Percentiles rank a stretch among this genome's conserved stretches.
phyloP scores from a whole-genome alignment of 805 yeast genomes.

The Metschnikowia bowlesiae region DNA sequence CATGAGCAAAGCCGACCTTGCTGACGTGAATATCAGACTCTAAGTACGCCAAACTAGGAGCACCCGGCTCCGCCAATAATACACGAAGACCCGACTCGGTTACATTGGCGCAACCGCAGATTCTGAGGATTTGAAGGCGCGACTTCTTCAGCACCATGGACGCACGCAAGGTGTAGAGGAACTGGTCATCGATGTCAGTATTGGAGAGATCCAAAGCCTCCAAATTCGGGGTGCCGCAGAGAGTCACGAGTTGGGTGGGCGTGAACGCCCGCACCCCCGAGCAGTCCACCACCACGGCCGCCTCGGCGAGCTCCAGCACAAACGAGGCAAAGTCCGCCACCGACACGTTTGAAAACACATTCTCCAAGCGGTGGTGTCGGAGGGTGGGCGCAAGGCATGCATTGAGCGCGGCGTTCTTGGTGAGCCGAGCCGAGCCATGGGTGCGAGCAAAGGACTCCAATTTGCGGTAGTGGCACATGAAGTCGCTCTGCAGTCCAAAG shows the following conservation, averaged over 20 bases:
- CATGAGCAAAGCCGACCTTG: slow-evolving; percentile 2
- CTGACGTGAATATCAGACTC: slow-evolving; percentile 13
- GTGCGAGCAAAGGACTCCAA: not conserved
- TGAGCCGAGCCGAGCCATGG: not conserved
- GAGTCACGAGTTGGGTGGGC: slow-evolving; percentile 21
- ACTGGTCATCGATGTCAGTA: slow-evolving; percentile 27
- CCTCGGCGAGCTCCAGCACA: slow-evolving; percentile 15
- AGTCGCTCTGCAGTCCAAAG: slow-evolving; percentile 16
- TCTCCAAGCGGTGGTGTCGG: slow-evolving; percentile 32
- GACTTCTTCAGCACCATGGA: slow-evolving; percentile 16
- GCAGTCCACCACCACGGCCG: slow-evolving; percentile 25
- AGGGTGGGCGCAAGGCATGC: slow-evolving; percentile 14
- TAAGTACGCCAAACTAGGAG: slow-evolving; percentile 8
- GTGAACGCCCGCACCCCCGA: slow-evolving; percentile 15
- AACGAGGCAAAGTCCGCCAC: slow-evolving; percentile 20
- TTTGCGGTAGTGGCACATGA: slow-evolving; percentile 22
- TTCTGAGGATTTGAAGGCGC: slow-evolving; percentile 20
- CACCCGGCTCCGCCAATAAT: slow-evolving; percentile 6
- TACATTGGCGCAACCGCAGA: slow-evolving; percentile 21
- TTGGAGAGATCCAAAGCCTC: slow-evolving; percentile 31
- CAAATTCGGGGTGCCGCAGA: slow-evolving; percentile 26
- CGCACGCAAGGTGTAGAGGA: slow-evolving; percentile 22
- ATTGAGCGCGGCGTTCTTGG: slow-evolving; percentile 11
- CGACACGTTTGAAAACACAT: slow-evolving; percentile 27
- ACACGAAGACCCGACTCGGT: slow-evolving; percentile 9